phyloP scores from a whole-genome alignment of 306 rosid species.

The Vigna hirtella region DNA sequence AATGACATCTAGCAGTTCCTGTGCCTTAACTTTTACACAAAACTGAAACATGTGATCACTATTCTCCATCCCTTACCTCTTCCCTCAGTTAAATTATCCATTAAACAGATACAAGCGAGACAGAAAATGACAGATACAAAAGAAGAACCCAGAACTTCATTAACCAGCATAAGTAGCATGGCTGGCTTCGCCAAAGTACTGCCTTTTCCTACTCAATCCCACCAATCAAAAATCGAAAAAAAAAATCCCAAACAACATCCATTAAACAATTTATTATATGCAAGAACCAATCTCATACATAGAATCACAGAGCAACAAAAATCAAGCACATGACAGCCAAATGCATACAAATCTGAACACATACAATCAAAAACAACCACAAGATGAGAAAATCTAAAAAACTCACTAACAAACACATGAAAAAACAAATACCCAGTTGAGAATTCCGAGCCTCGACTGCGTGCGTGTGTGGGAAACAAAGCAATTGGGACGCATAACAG shows the following conservation, averaged over 20 bases:
- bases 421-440: conserved; percentile 47
- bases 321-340: conserved; percentile 31
- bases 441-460: conserved; percentile 55
- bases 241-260: conserved; percentile 39
- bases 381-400: conserved; percentile 34
- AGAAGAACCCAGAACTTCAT: conserved; percentile 36
- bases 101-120: conserved; percentile 10
- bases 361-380: conserved; percentile 52
- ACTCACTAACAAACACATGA: conserved; percentile 21
- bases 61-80: conserved; percentile 18
- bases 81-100: conserved; percentile 36
- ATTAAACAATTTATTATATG: conserved; percentile 33
- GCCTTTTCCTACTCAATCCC: conserved; percentile 41
- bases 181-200: conserved; percentile 32
- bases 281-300: conserved; percentile 36
- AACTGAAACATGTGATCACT: conserved; percentile 7
- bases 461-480: conserved; percentile 41
- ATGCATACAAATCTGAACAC: conserved; percentile 48
- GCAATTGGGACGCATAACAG: conserved; percentile 37
- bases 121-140: not conserved
- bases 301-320: conserved; percentile 48
- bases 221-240: conserved; percentile 29
- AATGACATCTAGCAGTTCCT: conserved; percentile 19
- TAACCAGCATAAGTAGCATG: conserved; percentile 10
- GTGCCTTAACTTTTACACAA: conserved; percentile 15